A percentile compares a stretch with the other conserved stretches of the same genome.
phyloP scores from a whole-genome alignment of 805 yeast genomes.

The Blastobotrys peoriensis region DNA sequence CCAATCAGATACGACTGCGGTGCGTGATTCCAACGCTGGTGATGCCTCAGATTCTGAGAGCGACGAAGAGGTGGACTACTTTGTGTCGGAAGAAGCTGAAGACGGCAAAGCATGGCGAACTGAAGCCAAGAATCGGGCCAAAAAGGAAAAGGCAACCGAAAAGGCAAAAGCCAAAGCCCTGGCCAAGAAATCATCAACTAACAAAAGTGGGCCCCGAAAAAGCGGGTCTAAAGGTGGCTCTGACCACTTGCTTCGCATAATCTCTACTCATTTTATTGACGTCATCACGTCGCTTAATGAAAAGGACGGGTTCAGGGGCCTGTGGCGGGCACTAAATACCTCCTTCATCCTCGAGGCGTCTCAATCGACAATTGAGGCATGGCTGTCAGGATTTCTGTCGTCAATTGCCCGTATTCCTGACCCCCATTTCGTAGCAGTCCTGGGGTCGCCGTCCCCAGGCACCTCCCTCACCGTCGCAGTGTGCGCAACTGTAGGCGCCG shows the following conservation, averaged over 20 bases:
- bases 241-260: constrained; percentile 14
- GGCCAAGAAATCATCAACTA: neutral
- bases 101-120: constrained; percentile 8
- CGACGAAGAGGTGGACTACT: constrained; percentile 42
- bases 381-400: constrained; percentile 85
- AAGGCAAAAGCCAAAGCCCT: neutral
- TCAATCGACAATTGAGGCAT: constrained; percentile 73
- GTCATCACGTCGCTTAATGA: constrained; percentile 46
- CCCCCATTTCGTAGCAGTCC: constrained; percentile 75
- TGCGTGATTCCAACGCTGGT: constrained; percentile 7
- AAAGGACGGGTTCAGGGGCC: constrained; percentile 58
- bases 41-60: constrained; percentile 30
- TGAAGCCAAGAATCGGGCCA: constrained; percentile 4
- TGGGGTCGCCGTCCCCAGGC: constrained; percentile 72
- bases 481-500: constrained; percentile 65
- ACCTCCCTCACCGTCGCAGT: constrained; percentile 63
- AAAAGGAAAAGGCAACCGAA: neutral
- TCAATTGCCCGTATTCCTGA: constrained; percentile 81
- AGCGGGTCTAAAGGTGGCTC: neutral
- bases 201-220: constrained; percentile 4
- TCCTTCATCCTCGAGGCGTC: constrained; percentile 73
- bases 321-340: constrained; percentile 67
- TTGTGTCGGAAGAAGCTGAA: constrained; percentile 29
- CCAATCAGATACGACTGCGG: constrained; percentile 9
- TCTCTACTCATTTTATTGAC: constrained; percentile 29